phyloP scores from a whole-genome alignment of 805 yeast species.

The Teunomyces atbi region DNA sequence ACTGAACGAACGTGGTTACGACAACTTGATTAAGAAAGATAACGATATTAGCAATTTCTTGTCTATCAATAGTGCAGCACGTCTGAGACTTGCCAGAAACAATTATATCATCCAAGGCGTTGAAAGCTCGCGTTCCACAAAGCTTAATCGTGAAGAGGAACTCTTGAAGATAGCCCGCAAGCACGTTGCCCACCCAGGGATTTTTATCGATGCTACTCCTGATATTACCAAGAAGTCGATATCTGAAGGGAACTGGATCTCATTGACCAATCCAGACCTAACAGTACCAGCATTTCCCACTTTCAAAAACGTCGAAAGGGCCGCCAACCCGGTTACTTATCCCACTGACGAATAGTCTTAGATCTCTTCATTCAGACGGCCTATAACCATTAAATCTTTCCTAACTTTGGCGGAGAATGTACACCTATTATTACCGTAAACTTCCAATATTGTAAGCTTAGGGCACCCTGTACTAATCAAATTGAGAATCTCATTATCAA shows the following conservation, averaged over 20 bases:
- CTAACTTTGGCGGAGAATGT: slow-evolving; percentile 53
- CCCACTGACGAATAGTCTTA: slow-evolving; percentile 16
- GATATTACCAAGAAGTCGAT: slow-evolving; percentile 31
- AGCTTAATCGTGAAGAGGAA: slow-evolving; percentile 18
- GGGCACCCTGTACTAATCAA: slow-evolving; percentile 58
- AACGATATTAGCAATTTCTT: slow-evolving; percentile 27
- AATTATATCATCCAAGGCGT: slow-evolving; percentile 17
- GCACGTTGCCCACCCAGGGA: slow-evolving; percentile 37
- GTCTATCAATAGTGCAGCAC: slow-evolving; percentile 22
- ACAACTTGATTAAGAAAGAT: slow-evolving; percentile 17
- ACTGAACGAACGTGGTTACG: slow-evolving; percentile 10
- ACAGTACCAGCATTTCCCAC: slow-evolving; percentile 46
- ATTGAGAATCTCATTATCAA: slow-evolving; percentile 68
- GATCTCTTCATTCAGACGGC: slow-evolving; percentile 54
- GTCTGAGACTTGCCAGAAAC: slow-evolving; percentile 19
- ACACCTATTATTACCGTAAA: slow-evolving; percentile 75
- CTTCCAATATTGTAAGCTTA: slow-evolving; percentile 65
- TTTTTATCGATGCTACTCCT: slow-evolving; percentile 31
- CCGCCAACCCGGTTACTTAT: slow-evolving; percentile 46
- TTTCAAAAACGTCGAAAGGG: slow-evolving; percentile 65
- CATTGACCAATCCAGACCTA: slow-evolving; percentile 18
- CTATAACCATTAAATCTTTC: slow-evolving; percentile 61
- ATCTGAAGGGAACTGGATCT: slow-evolving; percentile 18
- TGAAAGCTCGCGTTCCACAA: slow-evolving; percentile 11
- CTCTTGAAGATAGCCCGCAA: slow-evolving; percentile 15